Percentiles rank a stretch among this genome's conserved stretches.
Conservation (phyloP, 1,139 yeast species). For the Candida smagusa region DNA sequence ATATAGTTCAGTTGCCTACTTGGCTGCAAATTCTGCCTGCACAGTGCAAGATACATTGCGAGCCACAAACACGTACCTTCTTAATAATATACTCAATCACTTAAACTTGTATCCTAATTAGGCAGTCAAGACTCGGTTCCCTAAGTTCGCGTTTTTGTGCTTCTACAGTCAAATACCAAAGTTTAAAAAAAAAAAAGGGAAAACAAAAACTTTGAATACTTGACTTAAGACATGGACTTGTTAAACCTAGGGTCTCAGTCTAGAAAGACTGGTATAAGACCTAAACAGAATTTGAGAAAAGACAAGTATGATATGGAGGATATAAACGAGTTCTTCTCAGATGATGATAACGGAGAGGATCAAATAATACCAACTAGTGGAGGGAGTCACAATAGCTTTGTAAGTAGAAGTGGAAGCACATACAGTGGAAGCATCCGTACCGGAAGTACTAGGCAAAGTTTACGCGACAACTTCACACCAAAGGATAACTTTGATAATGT, state of each 20-base stretch:
- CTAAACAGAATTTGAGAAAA: constrained; percentile 47
- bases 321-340: constrained; percentile 66
- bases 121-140: too few relatives aligned
- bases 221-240: constrained; percentile 35
- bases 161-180: too few relatives aligned
- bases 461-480: constrained; percentile 9
- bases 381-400: background rate
- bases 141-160: too few relatives aligned
- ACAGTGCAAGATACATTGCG: too few relatives aligned
- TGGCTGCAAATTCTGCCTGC: too few relatives aligned
- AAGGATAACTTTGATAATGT: constrained; percentile 20
- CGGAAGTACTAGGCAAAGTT: constrained; percentile 2
- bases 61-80: too few relatives aligned
- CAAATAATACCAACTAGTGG: background rate
- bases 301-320: constrained; percentile 79
- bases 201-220: too few relatives aligned
- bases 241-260: constrained; percentile 53
- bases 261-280: constrained; percentile 59
- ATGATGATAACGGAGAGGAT: constrained; percentile 28
- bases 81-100: too few relatives aligned
- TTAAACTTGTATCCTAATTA: too few relatives aligned
- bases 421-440: constrained; percentile 4
- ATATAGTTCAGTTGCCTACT: background rate
- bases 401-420: constrained; percentile 2
- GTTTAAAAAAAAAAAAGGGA: too few relatives aligned